phyloP scores from a whole-genome alignment of 768 basidiomycete species.

The Boletus pseudopeckii region DNA sequence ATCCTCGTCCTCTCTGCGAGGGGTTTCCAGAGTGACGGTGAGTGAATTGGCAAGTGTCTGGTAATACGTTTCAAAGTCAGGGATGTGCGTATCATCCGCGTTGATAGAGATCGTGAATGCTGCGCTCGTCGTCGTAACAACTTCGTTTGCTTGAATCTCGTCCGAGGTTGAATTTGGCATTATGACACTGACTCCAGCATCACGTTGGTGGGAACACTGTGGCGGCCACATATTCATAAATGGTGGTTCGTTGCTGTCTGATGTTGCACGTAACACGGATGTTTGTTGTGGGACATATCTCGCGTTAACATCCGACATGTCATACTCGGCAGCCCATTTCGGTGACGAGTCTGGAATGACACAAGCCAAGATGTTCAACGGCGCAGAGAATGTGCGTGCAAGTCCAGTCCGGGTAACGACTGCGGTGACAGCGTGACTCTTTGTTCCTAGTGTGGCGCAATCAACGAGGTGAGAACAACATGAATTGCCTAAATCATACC shows the following conservation, averaged over 20 bases:
- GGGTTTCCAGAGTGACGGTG: neutral
- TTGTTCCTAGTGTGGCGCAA: neutral
- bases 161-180: constrained; percentile 9
- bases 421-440: neutral
- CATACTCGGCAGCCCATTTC: constrained; percentile 8
- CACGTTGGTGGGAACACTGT: no score
- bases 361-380: neutral
- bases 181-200: neutral
- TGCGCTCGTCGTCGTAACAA: constrained; percentile 8
- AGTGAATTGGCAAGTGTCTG: constrained; percentile 10
- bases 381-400: constrained; percentile 6
- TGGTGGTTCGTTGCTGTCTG: neutral
- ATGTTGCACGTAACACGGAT: neutral
- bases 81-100: neutral
- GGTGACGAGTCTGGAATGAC: neutral
- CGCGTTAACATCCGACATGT: neutral
- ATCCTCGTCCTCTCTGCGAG: neutral
- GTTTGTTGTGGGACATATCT: no score
- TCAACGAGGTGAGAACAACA: neutral
- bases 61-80: constrained; percentile 15
- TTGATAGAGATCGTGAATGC: constrained; percentile 3
- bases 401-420: constrained; percentile 13
- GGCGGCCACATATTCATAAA: no score
- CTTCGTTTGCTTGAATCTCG: neutral
- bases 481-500: neutral